These are phyloP conservation scores for Penicillium malachiteum DNA, from an alignment of 495 filamentous ascomycete genomes.

Conservation along the genomic window DNA sequence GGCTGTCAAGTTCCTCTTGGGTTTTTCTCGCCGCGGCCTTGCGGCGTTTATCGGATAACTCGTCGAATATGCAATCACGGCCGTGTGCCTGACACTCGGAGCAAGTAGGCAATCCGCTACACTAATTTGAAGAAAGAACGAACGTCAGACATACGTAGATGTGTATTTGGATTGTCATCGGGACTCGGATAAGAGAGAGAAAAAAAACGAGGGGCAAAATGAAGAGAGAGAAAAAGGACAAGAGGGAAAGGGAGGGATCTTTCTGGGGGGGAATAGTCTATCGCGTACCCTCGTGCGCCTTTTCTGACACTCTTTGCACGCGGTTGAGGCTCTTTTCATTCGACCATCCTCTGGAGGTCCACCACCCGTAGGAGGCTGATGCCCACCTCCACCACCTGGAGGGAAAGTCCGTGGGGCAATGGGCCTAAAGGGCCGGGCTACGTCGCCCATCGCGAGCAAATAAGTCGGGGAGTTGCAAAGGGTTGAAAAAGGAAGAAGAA, in stretches of 20 bases:
- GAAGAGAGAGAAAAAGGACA: neutral
- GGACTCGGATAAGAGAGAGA: neutral
- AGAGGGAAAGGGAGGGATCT: slow-evolving; percentile 1
- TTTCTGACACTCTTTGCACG: slow-evolving; percentile 43
- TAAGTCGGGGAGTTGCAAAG: slow-evolving; percentile 1
- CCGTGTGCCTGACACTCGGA: slow-evolving; percentile 37
- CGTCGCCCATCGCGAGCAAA: slow-evolving; percentile 30
- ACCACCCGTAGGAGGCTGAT: slow-evolving; percentile 9
- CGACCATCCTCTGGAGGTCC: slow-evolving; percentile 30
- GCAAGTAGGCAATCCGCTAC: slow-evolving; percentile 29
- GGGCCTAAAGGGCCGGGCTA: slow-evolving; percentile 31
- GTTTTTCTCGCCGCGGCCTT: slow-evolving; percentile 35
- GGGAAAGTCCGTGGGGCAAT: slow-evolving; percentile 34
- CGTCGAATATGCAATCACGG: slow-evolving; percentile 40
- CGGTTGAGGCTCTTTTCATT: slow-evolving; percentile 41
- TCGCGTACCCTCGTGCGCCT: slow-evolving; percentile 47
- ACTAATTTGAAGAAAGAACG: slow-evolving; percentile 21
- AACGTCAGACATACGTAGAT: slow-evolving; percentile 8
- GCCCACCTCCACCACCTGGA: slow-evolving; percentile 15
- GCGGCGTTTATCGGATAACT: slow-evolving; percentile 40
- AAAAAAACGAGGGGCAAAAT: neutral
- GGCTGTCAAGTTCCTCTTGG: slow-evolving; percentile 31
- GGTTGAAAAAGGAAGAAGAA: neutral
- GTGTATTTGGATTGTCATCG: neutral
- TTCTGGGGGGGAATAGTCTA: neutral